Conservation (phyloP, 2,329 filamentous ascomycete species). For the Alternaria tenuissima region DNA sequence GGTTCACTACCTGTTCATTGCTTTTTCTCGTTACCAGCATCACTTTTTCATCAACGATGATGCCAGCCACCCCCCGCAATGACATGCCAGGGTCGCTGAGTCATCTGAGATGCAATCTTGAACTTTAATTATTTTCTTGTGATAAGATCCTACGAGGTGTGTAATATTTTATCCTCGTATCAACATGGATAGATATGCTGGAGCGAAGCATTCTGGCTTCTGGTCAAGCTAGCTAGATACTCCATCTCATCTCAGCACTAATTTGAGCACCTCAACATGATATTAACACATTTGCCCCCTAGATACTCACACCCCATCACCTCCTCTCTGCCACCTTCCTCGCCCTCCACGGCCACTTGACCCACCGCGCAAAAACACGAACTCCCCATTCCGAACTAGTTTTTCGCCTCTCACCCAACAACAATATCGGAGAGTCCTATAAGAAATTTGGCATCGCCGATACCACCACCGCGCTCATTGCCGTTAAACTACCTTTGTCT, state of each 20-base stretch:
- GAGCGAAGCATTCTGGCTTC: neutral
- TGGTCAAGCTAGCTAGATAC: neutral
- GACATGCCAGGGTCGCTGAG: neutral
- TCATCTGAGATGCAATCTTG: neutral
- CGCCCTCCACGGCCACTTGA: constrained; percentile 72
- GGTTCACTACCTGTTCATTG: constrained; percentile 10
- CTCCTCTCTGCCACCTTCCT: constrained; percentile 78
- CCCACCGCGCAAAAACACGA: constrained; percentile 69
- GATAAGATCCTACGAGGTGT: neutral
- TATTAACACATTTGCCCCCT: constrained; percentile 1
- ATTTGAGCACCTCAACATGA: neutral
- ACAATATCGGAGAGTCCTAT: constrained; percentile 93
- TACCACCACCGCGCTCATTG: constrained; percentile 74
- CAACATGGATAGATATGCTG: neutral
- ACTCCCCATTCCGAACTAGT: constrained; percentile 93
- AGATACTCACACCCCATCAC: constrained; percentile 77
- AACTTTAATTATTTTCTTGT: neutral
- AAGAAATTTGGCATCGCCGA: constrained; percentile 83
- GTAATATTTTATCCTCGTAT: neutral
- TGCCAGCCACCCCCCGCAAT: neutral
- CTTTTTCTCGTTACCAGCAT: neutral
- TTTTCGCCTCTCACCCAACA: constrained; percentile 78
- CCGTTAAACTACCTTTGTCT: constrained; percentile 73
- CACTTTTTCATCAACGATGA: neutral
- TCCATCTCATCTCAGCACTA: neutral